Evolutionary conservation across 192 early-diverging fungal genomes (phyloP), one percentile per base, ranked within the genome.

Genomic region (Backusella psychrophila): DNA sequence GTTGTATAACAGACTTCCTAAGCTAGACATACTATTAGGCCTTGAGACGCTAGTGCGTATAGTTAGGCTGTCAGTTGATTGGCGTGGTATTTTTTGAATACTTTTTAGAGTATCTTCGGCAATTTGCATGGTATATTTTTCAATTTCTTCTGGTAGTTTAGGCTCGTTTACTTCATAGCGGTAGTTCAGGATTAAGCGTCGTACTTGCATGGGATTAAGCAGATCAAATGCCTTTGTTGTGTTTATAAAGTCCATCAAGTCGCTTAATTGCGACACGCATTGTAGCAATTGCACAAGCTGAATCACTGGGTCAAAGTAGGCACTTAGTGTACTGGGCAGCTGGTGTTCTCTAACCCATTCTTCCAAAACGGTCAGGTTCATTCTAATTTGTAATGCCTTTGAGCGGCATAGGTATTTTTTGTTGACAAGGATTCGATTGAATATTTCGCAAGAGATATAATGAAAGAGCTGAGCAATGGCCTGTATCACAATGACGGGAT

Each of bases 91-190:
- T 63, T 63, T 63, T 33, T 65, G 74, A 11, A 63, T 71, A 17
- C 70, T 83, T 77, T 66, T 87, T 81, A 23, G 83, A 4, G 91
- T 88, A 39, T 93, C 92, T 36, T 92, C 90, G 67, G 92, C 90
- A 39, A 95, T 86, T 67, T 90, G 88, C 42, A 90, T 84, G 4
- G 95, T 86, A 81, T 96, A 96, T 72, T 90, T 88, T 73, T 89
- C 89, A n/a, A 97, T 88, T 33, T 95, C 96, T 19, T 88, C 84
- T 6, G 88, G 76, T 63, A 97, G 80, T 8, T 88, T 74, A n/a
- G 85, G 76, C 78, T 99, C 97, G 23, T 91, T 92, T 17, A 96
- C 93, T 79, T 99, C 97, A 81, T 96, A 99, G 19, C 91, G 87
- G 77, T 99, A 99, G 38, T 88, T 84, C 23, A 88, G 87, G 63